phyloP scores from a whole-genome alignment of 805 yeast species.

The Candida cerambycidarum region DNA sequence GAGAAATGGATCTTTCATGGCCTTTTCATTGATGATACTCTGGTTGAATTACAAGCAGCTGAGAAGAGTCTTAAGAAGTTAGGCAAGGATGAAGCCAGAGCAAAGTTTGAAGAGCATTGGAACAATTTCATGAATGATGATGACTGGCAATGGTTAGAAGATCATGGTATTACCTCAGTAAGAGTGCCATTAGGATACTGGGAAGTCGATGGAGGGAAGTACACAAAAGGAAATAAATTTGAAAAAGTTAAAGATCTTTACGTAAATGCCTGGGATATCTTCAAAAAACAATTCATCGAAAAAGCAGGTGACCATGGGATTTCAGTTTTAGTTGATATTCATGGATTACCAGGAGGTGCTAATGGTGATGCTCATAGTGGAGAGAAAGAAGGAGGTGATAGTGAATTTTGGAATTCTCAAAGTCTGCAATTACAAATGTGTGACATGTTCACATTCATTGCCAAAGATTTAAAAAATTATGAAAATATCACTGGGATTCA shows the following conservation, averaged over 20 bases:
- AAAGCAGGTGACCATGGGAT: slow-evolving; percentile 64
- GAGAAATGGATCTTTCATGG: slow-evolving; percentile 77
- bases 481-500: slow-evolving; percentile 83
- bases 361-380: slow-evolving; percentile 87
- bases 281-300: slow-evolving; percentile 51
- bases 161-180: slow-evolving; percentile 71
- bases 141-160: slow-evolving; percentile 78
- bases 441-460: slow-evolving; percentile 57
- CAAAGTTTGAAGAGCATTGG: slow-evolving; percentile 66
- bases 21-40: slow-evolving; percentile 54
- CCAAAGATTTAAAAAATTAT: slow-evolving; percentile 51
- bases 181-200: slow-evolving; percentile 92
- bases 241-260: slow-evolving; percentile 54
- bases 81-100: slow-evolving; percentile 56
- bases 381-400: slow-evolving; percentile 45
- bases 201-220: slow-evolving; percentile 69
- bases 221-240: slow-evolving; percentile 62
- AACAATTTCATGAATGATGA: slow-evolving; percentile 54
- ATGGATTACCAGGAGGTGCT: slow-evolving; percentile 92
- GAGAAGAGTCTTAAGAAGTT: slow-evolving; percentile 43
- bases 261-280: slow-evolving; percentile 66
- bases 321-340: slow-evolving; percentile 79
- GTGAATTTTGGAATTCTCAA: slow-evolving; percentile 63
- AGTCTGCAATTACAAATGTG: slow-evolving; percentile 46
- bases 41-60: slow-evolving; percentile 75